Base-by-base conservation (phyloP, 1,139 yeast species). In the Saccharomyces hybrid region DNA sequence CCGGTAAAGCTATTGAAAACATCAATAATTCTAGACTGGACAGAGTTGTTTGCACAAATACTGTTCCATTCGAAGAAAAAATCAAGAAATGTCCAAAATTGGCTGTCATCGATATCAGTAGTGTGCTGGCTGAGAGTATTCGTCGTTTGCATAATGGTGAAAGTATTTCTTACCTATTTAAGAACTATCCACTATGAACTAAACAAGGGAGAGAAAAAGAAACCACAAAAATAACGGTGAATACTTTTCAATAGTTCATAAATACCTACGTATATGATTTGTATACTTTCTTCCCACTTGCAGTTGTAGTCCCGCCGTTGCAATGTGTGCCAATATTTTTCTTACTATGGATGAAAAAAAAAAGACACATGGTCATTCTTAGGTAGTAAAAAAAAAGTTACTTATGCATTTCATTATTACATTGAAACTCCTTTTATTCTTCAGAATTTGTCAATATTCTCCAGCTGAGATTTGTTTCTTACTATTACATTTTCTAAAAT, bases 141-240 rank as follows among this genome's bases (percentile, higher is more conserved):
- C 85, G 99, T 75, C 85, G 99, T 69, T 79, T 93, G 68, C 99
- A 93, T 74, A 91, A 93, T 69, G 99, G 99, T 69, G 99, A 93
- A 75, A 86, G 95, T 75, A 90, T 90, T 54, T 87, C 96, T 42
- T 91, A 88, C 74, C 78, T 91, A 64, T 93, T 93, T 73, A 83
- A 88, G 61, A 82, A 88, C 71, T 89, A 83, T 48, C 86, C 86
- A 48, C 73, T 75, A 55, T 77, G 66, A 63, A 27, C n/a, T 9
- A 16, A 38, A 8, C 31, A 28, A 9, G 44, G 44, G 24, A 28
- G 31, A 24, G 19, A 16, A 38, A 16, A 16, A 38, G 21, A 38
- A 9, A 38, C 12, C 19, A 38, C 24, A 38, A 19, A 38, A 38
- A 38, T 3, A 28, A 28, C 19, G 44, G 12, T 38, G 44, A 11